A percentile compares a stretch with the other conserved stretches of the same genome.
Conservation (phyloP, 257 asterid species). For the Parsonsia alboflavescens region DNA sequence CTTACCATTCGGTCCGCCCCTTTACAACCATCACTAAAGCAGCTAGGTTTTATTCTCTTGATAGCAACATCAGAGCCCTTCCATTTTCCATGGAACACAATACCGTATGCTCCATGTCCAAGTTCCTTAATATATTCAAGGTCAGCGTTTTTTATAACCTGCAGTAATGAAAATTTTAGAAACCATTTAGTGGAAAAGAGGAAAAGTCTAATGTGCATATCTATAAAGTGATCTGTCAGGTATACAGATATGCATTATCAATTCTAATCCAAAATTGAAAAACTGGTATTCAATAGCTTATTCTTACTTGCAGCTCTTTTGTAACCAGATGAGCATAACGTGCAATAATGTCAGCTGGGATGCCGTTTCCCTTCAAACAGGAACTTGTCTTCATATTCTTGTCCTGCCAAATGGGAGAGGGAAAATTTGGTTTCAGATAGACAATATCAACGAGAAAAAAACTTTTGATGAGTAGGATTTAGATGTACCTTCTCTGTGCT, state of each 20-base stretch:
- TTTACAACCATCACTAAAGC: constrained; percentile 21
- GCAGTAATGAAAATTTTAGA: constrained; percentile 1
- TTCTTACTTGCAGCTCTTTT: constrained; percentile 23
- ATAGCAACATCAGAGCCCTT: constrained; percentile 38
- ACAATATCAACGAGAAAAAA: background rate
- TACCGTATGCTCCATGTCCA: constrained; percentile 29
- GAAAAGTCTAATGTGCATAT: background rate
- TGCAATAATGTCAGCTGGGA: constrained; percentile 9
- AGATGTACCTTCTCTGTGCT: constrained; percentile 3
- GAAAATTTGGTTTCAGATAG: background rate
- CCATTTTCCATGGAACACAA: constrained; percentile 32
- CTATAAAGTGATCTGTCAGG: too few relatives aligned
- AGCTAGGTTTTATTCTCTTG: constrained; percentile 22
- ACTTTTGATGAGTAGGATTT: background rate
- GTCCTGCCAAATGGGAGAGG: constrained; percentile 12
- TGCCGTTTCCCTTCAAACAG: constrained; percentile 7
- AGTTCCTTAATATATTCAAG: constrained; percentile 30
- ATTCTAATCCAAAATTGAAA: background rate
- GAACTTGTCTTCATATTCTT: background rate
- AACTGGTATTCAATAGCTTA: background rate
- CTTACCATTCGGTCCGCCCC: constrained; percentile 28
- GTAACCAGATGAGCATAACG: constrained; percentile 12
- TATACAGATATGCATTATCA: background rate
- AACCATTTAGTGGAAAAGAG: background rate
- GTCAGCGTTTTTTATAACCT: constrained; percentile 25